Evolutionary conservation across 176 grass and related monocot species (phyloP), one percentile per base, ranked within the genome.

Genomic region (Echinochloa phyllopogon): DNA sequence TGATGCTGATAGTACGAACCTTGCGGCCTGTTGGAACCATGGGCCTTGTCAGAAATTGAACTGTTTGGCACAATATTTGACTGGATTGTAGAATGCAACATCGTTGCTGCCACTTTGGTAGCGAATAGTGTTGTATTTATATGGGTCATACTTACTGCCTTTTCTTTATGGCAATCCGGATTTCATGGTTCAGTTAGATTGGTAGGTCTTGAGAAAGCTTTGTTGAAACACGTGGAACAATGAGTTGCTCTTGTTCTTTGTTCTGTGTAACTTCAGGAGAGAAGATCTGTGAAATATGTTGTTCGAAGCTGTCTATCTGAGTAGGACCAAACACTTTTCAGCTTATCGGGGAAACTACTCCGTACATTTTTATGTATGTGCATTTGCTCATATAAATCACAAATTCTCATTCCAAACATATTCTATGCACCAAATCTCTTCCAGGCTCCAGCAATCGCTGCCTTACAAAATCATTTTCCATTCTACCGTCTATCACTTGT

Each of bases 261-360:
- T 25, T 24, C 57, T 25, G n/a, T 59, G 56, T 21, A 25, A 60
- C 23, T 48, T 48, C 7, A 1, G 14, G n/a, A 61, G 25, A 48
- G n/a, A 65, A 65, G 10, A 74, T 84, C 56, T 60, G 18, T n/a
- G 29, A n/a, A 29, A 14, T 40, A 29, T 74, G 7, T 74, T 49
- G 3, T 41, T 65, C 33, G 25, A 51, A 80, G 55, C 3, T 66
- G 6, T 59, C 2, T 42, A 1, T 33, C 29, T 33, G 29, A 33
- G 39, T 80, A 41, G 21, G 68, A 49, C 20, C 29, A 33, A 33
- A 21, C 17, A 27, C 15, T 47, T 66, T 24, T 21, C 56, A 25
- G 65, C 33, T 83, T 52, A 77, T 25, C 39, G 20, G 74, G 17
- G 39, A 68, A 66, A n/a, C n/a, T n/a, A n/a, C n/a, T n/a, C n/a